phyloP scores from a whole-genome alignment of 108 stramenopile species.

The Skeletonema marinoi region DNA sequence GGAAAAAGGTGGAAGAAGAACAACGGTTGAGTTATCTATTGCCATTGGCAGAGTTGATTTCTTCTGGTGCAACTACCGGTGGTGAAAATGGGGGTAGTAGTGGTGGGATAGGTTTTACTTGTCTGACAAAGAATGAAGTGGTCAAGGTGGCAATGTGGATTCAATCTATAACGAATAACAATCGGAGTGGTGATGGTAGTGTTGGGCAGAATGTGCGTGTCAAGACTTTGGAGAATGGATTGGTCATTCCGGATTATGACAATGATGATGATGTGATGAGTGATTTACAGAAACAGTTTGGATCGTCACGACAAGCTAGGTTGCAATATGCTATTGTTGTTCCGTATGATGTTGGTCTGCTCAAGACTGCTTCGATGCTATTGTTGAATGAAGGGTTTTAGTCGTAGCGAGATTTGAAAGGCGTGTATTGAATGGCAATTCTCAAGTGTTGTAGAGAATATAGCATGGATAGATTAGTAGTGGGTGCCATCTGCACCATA shows the following conservation, averaged over 20 bases:
- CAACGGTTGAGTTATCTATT: constrained; percentile 13
- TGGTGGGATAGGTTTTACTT: constrained; percentile 25
- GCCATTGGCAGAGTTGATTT: constrained; percentile 13
- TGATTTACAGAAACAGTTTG: not conserved
- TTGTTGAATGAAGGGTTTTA: constrained; percentile 5
- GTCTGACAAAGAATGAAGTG: constrained; percentile 27
- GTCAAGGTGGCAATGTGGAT: constrained; percentile 30
- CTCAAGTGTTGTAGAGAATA: too few relatives aligned
- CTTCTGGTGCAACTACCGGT: not conserved
- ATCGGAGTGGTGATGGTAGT: not conserved
- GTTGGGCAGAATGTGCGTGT: not conserved
- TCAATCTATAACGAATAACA: constrained; percentile 16
- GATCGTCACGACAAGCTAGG: not conserved
- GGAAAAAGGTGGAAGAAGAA: constrained; percentile 25
- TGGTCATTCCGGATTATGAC: constrained; percentile 14
- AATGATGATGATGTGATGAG: not conserved
- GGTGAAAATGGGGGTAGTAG: not conserved
- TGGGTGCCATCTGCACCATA: too few relatives aligned
- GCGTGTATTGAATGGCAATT: too few relatives aligned
- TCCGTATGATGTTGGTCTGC: constrained; percentile 20
- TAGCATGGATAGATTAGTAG: too few relatives aligned
- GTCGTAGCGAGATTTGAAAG: not conserved
- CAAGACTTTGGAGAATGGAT: constrained; percentile 12
- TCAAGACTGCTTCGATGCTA: constrained; percentile 12
- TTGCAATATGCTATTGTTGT: constrained; percentile 17